Evolutionary conservation across 768 basidiomycete genomes (phyloP).

Genomic region (Hortiboletus campestris): DNA sequence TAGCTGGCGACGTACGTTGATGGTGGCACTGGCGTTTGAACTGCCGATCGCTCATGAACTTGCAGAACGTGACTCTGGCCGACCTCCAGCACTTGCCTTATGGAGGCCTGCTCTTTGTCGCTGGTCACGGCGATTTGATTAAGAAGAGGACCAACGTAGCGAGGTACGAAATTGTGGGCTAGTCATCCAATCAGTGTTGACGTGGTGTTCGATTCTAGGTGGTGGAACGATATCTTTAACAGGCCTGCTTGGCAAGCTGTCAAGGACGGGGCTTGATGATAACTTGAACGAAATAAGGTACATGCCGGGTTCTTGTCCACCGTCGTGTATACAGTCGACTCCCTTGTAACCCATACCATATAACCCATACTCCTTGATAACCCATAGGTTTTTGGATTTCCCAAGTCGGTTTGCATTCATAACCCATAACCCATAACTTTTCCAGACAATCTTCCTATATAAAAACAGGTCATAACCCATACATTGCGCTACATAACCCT

Average conservation of each 20-base stretch:
- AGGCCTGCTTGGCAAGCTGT: slow-evolving; percentile 48
- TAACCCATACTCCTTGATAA: no score
- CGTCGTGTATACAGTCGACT: neutral
- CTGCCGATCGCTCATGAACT: neutral
- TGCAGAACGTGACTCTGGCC: slow-evolving; percentile 48
- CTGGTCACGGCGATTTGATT: slow-evolving; percentile 32
- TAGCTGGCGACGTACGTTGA: slow-evolving; percentile 52
- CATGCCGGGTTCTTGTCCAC: neutral
- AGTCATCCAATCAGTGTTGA: neutral
- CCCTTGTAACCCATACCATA: no score
- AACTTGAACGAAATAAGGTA: neutral
- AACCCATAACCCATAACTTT: no score
- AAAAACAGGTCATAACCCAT: no score
- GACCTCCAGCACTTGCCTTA: slow-evolving; percentile 60
- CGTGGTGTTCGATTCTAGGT: slow-evolving; percentile 32
- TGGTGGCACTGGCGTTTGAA: neutral
- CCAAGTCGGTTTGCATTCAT: no score
- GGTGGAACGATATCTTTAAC: slow-evolving; percentile 49
- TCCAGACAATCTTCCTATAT: no score
- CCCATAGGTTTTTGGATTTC: no score
- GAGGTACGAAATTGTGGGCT: slow-evolving; percentile 32
- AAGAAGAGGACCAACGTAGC: slow-evolving; percentile 41
- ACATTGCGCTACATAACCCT: no score
- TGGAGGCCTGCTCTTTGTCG: slow-evolving; percentile 28
- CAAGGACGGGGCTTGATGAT: slow-evolving; percentile 33